A percentile compares a stretch with the other conserved stretches of the same genome.
Conservation (phyloP, 495 filamentous ascomycete species). For the Talaromyces proteolyticus region DNA sequence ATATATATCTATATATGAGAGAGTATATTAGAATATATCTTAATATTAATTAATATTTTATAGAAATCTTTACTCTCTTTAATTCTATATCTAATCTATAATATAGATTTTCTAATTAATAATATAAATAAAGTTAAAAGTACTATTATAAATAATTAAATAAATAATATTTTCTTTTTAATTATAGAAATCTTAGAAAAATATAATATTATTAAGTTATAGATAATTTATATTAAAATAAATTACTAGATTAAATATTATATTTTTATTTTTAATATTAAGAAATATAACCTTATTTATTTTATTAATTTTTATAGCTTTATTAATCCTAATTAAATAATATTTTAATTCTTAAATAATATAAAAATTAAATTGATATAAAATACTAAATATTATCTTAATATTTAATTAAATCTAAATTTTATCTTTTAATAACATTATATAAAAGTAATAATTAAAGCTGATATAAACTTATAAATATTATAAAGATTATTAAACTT, state of each 20-base stretch:
- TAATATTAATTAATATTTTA: constrained; percentile 11
- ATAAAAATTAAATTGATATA: neutral
- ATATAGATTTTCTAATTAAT: constrained; percentile 11
- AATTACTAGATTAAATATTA: neutral
- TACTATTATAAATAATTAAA: constrained; percentile 3
- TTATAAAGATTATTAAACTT: neutral
- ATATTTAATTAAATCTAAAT: too few species aligned
- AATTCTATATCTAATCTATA: constrained; percentile 19
- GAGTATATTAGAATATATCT: neutral
- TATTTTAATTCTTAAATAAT: neutral
- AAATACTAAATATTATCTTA: too few species aligned
- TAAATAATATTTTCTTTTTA: constrained; percentile 13
- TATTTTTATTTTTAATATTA: neutral
- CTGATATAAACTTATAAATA: too few species aligned
- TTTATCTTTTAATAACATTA: too few species aligned
- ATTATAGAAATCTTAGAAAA: neutral
- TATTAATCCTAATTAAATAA: neutral
- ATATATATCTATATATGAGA: constrained; percentile 11
- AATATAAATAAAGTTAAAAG: too few species aligned
- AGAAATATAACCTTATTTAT: neutral
- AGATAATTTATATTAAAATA: neutral
- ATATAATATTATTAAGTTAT: neutral
- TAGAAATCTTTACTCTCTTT: constrained; percentile 17
- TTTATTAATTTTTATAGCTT: neutral
- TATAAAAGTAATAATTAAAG: too few species aligned